Evolutionary conservation across 2,329 filamentous ascomycete genomes (phyloP), one percentile per base, ranked within the genome.

Genomic region (Chaetomiaceae sp.): DNA sequence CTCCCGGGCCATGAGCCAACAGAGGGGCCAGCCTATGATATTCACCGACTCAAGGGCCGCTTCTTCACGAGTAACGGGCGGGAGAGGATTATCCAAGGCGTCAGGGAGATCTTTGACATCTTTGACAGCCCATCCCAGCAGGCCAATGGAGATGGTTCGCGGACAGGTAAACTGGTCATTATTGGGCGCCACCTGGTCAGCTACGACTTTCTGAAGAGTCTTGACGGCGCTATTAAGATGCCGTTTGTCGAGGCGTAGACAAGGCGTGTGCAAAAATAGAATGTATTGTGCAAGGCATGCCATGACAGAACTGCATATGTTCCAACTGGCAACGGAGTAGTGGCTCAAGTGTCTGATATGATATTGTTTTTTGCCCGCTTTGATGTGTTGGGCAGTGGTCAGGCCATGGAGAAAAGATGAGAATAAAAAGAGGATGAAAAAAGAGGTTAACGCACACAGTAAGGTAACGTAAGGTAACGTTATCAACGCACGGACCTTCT

Each of bases 81-180:
- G 0, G 73, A 83, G 39, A 88, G 89, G 66, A 82, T 97, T 59
- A 77, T 97, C 7, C 94, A 99, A 69, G 94, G 91, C 2, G 94
- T 99, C 1, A 77, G 92, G 49, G 92, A 96, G 63, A 81, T 97
- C 15, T 99, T 97, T 68, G 94, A 99, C 64, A 87, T 97, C 22
- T 81, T 89, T 22, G 90, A 96, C 60, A 74, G 72, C 7, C 71
- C 73, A 4, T 61, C 68, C 9, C 68, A 65, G 49, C 60, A 56
- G 51, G 56, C 54, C 22, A 58, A 43, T 19, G 34, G 48, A 5
- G 56, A 66, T 42, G 55, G 55, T 15, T 59, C 61, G 9, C 61
- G 64, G 9, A 65, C 66, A 2, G 63, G 83, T 20, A 87, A 87
- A 66, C 71, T 87, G 45, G 79, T 87, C 9, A 63, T 87, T 42